A percentile compares a stretch with the other conserved stretches of the same genome.
These are phyloP conservation scores for Beta corolliflora DNA, from an alignment of 179 eudicot species.

Conservation along the genomic window DNA sequence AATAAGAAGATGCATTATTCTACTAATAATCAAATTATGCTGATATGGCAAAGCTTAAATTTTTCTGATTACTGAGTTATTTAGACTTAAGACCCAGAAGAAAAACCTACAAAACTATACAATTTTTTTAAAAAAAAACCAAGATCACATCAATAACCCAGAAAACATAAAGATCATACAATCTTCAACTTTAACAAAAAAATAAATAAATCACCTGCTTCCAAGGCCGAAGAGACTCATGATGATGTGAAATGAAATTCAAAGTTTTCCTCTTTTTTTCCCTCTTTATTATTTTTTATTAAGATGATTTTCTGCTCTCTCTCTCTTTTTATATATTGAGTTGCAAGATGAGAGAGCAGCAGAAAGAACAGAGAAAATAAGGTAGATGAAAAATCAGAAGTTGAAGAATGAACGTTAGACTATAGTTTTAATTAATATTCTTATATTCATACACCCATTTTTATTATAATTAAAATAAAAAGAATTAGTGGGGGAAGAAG, in stretches of 20 bases:
- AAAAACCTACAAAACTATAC: neutral
- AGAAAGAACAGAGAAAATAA: neutral
- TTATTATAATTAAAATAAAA: neutral
- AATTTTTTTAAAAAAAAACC: neutral
- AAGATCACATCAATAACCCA: neutral
- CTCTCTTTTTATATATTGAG: too few species aligned
- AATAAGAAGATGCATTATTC: neutral
- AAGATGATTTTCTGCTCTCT: neutral
- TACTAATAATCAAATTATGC: neutral
- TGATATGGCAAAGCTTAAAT: neutral
- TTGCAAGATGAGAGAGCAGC: neutral
- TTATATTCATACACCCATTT: neutral
- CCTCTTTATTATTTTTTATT: too few species aligned
- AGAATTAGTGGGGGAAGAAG: neutral
- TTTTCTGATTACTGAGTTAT: neutral
- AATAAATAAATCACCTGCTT: constrained; percentile 42
- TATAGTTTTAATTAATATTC: neutral
- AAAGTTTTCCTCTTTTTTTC: neutral
- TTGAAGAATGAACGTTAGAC: constrained; percentile 18
- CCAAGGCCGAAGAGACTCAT: constrained; percentile 72
- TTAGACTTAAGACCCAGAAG: neutral
- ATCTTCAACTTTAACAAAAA: neutral
- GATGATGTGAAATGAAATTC: constrained; percentile 10
- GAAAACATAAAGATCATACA: neutral
- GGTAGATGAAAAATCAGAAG: constrained; percentile 7